Base-by-base conservation (phyloP, 176 grass and related monocot species). In the Avena atlantica region DNA sequence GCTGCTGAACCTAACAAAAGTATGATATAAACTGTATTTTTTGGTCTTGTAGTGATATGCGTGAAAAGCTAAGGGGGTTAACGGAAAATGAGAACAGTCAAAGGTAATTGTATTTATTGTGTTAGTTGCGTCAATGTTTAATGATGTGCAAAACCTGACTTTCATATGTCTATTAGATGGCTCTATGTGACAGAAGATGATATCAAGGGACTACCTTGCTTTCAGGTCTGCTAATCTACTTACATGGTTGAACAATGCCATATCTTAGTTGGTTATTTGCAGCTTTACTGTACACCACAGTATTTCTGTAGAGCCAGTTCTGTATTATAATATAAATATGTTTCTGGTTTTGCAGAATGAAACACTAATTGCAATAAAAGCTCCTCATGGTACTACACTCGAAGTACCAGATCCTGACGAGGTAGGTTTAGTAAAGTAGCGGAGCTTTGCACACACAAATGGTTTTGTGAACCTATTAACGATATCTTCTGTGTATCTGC, bases 351-450 rank as follows among this genome's bases (percentile, higher is more conserved):
- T 90, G 68, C 91, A 99, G 97, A 92, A 99, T 89, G 92, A 99
- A 74, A 99, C 97, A 73, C 50, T 99, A 55, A 99, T 99, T 78
- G 97, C 97, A 80, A 96, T 99, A 78, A 99, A 99, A 94, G 94
- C 97, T 73, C 97, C 97, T 90, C 94, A 99, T 89, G 92, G 97
- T 65, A 96, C 97, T 79, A 96, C 97, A 63, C 92, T 99, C 0
- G 97, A 99, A 90, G 97, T 99, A 64, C 97, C 94, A 21, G 97
- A 99, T 86, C 97, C 97, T 56, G 97, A 99, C 53, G 97, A 99
- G 97, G 97, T 94, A 80, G 87, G 63, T 83, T 78, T 37, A 72
- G 15, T 70, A 64, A 78, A 62, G 50, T 79, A 70, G 73, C 55
- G 81, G 50, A 62, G 72, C 9, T 56, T 65, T 78, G 17, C 21